Evolutionary conservation across 2,329 filamentous ascomycete species (phyloP).

Genomic region (Claviceps monticola): DNA sequence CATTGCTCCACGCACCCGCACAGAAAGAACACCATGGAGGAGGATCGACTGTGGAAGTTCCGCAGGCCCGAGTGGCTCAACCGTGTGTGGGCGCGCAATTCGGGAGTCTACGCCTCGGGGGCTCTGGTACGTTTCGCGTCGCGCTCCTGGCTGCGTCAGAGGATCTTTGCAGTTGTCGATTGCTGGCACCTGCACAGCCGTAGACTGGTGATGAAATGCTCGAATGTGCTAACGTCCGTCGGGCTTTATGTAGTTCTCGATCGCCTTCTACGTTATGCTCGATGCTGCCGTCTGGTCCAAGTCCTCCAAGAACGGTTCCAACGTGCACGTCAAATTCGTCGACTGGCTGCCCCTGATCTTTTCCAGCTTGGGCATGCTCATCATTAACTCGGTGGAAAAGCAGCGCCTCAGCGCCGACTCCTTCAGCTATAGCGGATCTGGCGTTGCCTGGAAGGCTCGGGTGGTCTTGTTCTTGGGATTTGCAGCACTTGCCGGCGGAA

Average conservation of each 20-base stretch:
- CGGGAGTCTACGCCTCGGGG: conserved; percentile 48
- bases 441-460: conserved; percentile 55
- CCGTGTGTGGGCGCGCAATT: conserved; percentile 48
- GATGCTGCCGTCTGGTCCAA: conserved; percentile 56
- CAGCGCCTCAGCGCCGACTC: conserved; percentile 48
- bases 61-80: conserved; percentile 52
- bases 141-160: too few relatives aligned
- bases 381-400: conserved; percentile 59
- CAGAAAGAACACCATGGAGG: conserved; percentile 33
- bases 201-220: background rate
- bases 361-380: conserved; percentile 53
- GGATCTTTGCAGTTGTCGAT: too few relatives aligned
- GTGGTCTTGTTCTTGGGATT: conserved; percentile 56
- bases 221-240: background rate
- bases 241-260: conserved; percentile 38
- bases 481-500: conserved; percentile 49
- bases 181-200: background rate
- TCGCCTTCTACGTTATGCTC: conserved; percentile 56
- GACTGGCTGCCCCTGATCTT: conserved; percentile 60
- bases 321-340: conserved; percentile 49
- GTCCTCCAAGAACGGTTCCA: conserved; percentile 42
- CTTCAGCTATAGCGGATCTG: conserved; percentile 47
- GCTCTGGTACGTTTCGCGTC: conserved; percentile 38
- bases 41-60: conserved; percentile 56
- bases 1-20: too few relatives aligned